A percentile compares a stretch with the other conserved stretches of the same genome.
Evolutionary conservation across 805 yeast species (phyloP).

Genomic region (Pichia exigua): DNA sequence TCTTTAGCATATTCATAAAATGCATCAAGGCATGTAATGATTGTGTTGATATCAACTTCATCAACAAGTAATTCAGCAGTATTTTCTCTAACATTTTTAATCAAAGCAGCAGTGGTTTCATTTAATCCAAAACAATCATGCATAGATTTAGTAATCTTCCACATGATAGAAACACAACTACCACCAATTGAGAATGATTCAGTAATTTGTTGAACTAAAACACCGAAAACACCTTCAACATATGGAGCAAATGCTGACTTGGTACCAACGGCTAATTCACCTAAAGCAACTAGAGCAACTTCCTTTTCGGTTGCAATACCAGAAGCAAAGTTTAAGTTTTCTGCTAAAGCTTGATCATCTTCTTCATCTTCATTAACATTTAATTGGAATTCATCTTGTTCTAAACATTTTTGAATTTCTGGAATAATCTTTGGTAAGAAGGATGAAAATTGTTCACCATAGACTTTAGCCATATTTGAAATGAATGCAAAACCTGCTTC

Average conservation of each 20-base stretch:
- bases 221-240: slow-evolving; percentile 59
- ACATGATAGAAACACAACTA: slow-evolving; percentile 71
- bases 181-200: slow-evolving; percentile 90
- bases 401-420: slow-evolving; percentile 71
- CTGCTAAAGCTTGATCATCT: slow-evolving; percentile 55
- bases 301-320: slow-evolving; percentile 95
- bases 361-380: slow-evolving; percentile 41
- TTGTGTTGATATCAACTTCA: slow-evolving; percentile 81
- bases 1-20: slow-evolving; percentile 58
- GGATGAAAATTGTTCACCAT: slow-evolving; percentile 82
- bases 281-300: slow-evolving; percentile 83
- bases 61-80: slow-evolving; percentile 58
- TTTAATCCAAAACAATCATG: slow-evolving; percentile 43
- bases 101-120: slow-evolving; percentile 47
- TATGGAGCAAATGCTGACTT: slow-evolving; percentile 72
- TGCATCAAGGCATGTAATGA: slow-evolving; percentile 67
- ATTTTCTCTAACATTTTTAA: slow-evolving; percentile 58
- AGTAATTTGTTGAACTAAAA: slow-evolving; percentile 62
- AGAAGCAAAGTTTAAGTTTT: slow-evolving; percentile 79
- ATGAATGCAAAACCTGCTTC: slow-evolving; percentile 93
- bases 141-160: slow-evolving; percentile 76
- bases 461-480: slow-evolving; percentile 90
- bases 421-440: slow-evolving; percentile 80
- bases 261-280: slow-evolving; percentile 84
- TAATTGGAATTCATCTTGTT: slow-evolving; percentile 78